phyloP scores from a whole-genome alignment of 176 grass and related monocot genomes.

The Aegilops bicornis region DNA sequence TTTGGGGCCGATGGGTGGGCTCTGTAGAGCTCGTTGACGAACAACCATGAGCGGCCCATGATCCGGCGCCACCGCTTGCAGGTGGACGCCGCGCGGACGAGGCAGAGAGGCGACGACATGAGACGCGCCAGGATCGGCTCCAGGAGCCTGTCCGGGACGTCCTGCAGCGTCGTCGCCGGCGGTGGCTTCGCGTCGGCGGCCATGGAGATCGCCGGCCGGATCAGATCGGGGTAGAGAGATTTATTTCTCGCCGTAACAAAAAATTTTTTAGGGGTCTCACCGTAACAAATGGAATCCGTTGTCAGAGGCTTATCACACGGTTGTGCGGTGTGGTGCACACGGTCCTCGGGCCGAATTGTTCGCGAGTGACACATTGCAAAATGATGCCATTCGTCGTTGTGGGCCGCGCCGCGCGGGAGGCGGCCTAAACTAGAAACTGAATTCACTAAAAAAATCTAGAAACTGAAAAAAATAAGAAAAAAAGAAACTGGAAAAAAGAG shows the following conservation, averaged over 20 bases:
- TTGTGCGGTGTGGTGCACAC: no score
- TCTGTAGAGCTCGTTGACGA: not conserved
- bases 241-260: not conserved
- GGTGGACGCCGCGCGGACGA: not conserved
- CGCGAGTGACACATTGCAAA: no score
- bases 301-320: no score
- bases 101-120: not conserved
- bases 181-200: not conserved
- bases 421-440: no score
- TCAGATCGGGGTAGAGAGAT: no score
- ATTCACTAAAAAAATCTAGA: no score
- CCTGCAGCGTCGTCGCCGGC: not conserved
- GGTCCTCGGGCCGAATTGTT: not conserved
- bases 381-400: no score
- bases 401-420: not conserved
- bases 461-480: no score
- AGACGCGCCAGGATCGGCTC: not conserved
- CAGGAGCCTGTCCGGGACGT: not conserved
- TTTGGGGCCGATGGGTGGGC: no score
- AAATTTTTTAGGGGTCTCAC: no score
- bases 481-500: no score
- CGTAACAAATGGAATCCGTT: not conserved
- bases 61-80: constrained; percentile 3
- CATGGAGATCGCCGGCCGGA: not conserved
- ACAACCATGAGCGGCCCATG: not conserved